Evolutionary conservation across 768 basidiomycete species (phyloP).

Genomic region (Pisolithus microcarpus): DNA sequence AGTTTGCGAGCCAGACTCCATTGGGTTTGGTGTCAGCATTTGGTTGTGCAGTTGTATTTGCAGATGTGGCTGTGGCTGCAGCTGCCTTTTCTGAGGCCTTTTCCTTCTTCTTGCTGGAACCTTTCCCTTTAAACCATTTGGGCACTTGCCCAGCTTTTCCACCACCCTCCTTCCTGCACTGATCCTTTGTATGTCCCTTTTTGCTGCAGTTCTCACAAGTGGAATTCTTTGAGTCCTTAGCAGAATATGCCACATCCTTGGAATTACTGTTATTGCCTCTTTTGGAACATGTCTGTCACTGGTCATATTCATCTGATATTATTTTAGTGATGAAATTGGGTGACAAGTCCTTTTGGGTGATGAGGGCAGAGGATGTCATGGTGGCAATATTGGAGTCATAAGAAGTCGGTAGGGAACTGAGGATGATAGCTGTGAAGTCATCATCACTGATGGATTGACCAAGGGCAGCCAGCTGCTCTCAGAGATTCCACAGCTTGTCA

Average conservation of each 20-base stretch:
- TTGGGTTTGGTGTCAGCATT: background rate
- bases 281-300: background rate
- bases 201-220: no score
- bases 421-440: constrained; percentile 20
- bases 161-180: no score
- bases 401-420: no score
- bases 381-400: no score
- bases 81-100: background rate
- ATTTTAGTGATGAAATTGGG: background rate
- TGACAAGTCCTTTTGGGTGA: constrained; percentile 5
- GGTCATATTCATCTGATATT: background rate
- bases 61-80: background rate
- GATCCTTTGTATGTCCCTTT: no score
- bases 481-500: constrained; percentile 20
- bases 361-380: no score
- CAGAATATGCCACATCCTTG: no score
- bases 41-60: background rate
- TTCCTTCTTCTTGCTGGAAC: background rate
- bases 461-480: constrained; percentile 28
- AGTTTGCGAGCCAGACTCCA: background rate
- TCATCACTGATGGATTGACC: constrained; percentile 19
- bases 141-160: no score
- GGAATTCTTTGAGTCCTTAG: no score
- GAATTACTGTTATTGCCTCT: background rate
- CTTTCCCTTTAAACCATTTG: no score